Conservation (phyloP, 371 early-diverging fungal genomes). For the Circinella minor region DNA sequence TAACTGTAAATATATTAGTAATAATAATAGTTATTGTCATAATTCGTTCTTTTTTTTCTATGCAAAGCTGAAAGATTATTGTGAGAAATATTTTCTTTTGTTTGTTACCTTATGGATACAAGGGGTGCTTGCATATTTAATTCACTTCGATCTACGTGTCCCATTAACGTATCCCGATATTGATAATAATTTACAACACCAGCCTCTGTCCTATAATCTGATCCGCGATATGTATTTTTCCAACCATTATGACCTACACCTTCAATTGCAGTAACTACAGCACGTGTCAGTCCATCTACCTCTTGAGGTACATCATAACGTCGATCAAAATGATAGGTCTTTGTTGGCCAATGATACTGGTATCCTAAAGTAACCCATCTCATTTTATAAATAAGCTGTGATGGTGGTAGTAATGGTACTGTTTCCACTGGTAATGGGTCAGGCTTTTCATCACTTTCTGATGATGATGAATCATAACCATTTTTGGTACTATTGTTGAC, state of each 20-base stretch:
- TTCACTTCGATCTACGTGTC: slow-evolving; percentile 95
- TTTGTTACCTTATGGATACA: slow-evolving; percentile 73
- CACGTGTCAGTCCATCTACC: slow-evolving; percentile 50
- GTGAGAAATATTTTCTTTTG: no score
- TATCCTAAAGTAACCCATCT: slow-evolving; percentile 92
- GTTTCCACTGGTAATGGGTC: slow-evolving; percentile 48
- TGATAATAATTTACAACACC: slow-evolving; percentile 96
- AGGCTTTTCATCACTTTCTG: slow-evolving; percentile 21
- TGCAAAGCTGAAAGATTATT: background rate
- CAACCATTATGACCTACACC: slow-evolving; percentile 39
- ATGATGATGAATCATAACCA: background rate
- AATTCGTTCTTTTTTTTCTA: background rate
- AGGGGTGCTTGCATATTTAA: slow-evolving; percentile 82
- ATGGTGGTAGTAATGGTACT: slow-evolving; percentile 45
- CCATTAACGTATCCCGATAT: slow-evolving; percentile 84
- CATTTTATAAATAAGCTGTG: slow-evolving; percentile 60
- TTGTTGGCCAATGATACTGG: slow-evolving; percentile 93
- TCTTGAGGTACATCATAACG: slow-evolving; percentile 57
- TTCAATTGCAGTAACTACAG: slow-evolving; percentile 58
- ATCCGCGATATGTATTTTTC: slow-evolving; percentile 52
- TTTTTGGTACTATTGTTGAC: slow-evolving; percentile 2
- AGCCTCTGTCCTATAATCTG: slow-evolving; percentile 80
- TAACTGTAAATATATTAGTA: slow-evolving; percentile 43
- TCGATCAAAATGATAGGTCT: slow-evolving; percentile 70
- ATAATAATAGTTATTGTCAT: no score